Base-by-base conservation (phyloP, 2,329 filamentous ascomycete genomes). In the Parafenestella ontariensis region DNA sequence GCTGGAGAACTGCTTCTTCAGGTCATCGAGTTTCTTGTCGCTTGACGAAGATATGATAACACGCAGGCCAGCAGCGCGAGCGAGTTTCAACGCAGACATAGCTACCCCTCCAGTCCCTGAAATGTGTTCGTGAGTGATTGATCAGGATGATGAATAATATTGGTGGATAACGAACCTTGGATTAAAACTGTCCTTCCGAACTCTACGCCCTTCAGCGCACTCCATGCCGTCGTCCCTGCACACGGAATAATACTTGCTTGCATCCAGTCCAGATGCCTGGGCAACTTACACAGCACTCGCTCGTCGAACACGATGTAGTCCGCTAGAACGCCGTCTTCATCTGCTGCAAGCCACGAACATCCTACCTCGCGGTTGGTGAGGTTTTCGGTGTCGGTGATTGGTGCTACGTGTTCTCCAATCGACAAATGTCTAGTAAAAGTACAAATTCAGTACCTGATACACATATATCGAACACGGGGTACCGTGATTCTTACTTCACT, bases 1-100 rank as follows among this genome's bases (percentile, higher is more conserved):
- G 21, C 20, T 40, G 3, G 20, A 11, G n/a, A 40, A 40, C 20
- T 40, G 24, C 20, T 24, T 23, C 20, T 40, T 40, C 18, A 40
- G 37, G 21, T 40, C 20, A n/a, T 21, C 37, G 10, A 40, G 37
- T 15, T 40, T 40, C 20, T 40, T 40, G 20, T 40, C 21, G 20
- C 37, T 40, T 23, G 37, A 40, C 3, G 37, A 40, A 9, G 37
- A 40, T 3, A 85, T 80, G 34, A 88, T 83, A 1, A 87, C 53
- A 8, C n/a, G 50, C 8, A 63, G 56, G 11, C 57, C 59, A 0
- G 61, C 61, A 15, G 60, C 58, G 13, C 60, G 20, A n/a, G 46
- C 56, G 9, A 65, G 36, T 6, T 52, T 49, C 3, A 67, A 42
- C 3, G 70, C 69, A 34, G 68, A 67, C 52, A 74, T 62, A 15